Conservation (phyloP, 2,329 filamentous ascomycete species). For the Teratosphaeria gauchensis region DNA sequence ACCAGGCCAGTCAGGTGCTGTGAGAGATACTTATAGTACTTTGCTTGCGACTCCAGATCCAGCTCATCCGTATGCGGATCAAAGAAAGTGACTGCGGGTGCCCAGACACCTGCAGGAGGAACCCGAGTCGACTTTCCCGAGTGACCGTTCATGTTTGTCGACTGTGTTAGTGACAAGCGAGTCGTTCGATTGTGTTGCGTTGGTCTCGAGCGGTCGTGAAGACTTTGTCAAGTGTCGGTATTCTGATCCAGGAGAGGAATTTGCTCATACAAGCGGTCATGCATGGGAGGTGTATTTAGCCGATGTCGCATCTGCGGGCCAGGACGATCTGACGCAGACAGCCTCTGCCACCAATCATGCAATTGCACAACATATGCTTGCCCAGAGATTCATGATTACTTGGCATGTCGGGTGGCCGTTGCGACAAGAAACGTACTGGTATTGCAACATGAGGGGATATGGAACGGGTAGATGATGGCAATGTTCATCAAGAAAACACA, state of each 20-base stretch:
- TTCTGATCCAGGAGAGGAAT: background rate
- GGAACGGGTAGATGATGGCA: background rate
- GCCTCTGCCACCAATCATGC: background rate
- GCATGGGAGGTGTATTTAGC: background rate
- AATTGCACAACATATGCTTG: background rate
- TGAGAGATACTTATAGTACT: conserved; percentile 37
- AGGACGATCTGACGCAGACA: background rate
- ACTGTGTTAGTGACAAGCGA: background rate
- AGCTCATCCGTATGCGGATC: conserved; percentile 30
- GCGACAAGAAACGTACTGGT: no score
- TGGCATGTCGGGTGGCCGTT: no score
- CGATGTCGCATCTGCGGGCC: background rate
- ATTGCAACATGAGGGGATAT: background rate
- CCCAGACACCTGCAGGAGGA: conserved; percentile 36
- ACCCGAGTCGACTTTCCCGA: conserved; percentile 31
- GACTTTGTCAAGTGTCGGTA: no score
- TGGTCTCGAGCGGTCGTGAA: background rate
- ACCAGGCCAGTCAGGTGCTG: conserved; percentile 36
- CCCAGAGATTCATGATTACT: background rate
- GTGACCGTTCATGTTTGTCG: conserved; percentile 10
- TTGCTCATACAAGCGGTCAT: background rate
- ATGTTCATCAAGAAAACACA: background rate
- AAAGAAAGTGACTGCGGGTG: conserved; percentile 38
- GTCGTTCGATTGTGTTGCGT: background rate
- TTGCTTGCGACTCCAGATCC: conserved; percentile 32